Evolutionary conservation across 257 asterid genomes (phyloP).

Genomic region (Nicotiana otophora): DNA sequence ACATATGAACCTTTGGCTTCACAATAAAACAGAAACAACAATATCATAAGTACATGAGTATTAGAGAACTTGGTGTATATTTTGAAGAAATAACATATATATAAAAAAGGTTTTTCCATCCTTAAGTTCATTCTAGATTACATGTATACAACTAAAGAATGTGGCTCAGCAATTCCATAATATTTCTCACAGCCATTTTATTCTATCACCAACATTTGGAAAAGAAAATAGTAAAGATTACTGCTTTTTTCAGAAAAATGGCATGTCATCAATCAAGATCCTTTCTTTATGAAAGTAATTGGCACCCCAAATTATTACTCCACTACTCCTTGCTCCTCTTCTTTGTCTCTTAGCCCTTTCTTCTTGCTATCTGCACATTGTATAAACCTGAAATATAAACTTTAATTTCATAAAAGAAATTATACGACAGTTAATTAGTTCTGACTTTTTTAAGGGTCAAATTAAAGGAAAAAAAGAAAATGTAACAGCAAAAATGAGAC

Average conservation of each 20-base stretch:
- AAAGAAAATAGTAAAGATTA: not conserved
- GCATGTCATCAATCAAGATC: not conserved
- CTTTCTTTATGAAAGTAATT: not conserved
- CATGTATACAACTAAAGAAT: not conserved
- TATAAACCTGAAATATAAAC: not conserved
- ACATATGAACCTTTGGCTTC: not conserved
- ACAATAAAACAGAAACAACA: not conserved
- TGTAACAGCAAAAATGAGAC: conserved; percentile 12
- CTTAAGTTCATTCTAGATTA: not conserved
- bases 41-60: not conserved
- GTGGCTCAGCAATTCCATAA: not conserved
- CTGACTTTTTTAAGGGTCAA: not conserved
- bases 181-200: not conserved
- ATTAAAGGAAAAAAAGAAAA: conserved; percentile 16
- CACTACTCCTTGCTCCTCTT: not conserved
- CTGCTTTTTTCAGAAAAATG: not conserved
- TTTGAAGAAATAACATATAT: no score
- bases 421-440: not conserved
- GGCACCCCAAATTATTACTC: not conserved
- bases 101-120: not conserved
- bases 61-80: not conserved
- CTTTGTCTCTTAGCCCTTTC: not conserved
- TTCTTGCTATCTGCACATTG: conserved; percentile 6
- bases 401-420: not conserved
- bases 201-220: not conserved